Conservation (phyloP, 257 asterid genomes). For the Jasminum sambac region DNA sequence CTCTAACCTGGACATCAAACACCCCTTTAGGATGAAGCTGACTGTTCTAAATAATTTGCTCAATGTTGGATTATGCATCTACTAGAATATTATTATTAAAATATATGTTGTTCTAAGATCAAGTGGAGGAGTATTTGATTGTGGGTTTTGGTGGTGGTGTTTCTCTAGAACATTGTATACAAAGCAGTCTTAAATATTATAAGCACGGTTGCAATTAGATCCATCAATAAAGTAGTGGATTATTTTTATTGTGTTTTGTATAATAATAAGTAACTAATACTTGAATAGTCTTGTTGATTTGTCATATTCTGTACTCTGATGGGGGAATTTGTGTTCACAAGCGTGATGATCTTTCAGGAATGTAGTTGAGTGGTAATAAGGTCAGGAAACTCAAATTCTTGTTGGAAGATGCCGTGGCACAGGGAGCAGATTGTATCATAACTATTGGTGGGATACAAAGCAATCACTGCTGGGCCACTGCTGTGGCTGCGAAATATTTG, state of each 20-base stretch:
- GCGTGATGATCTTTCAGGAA: slow-evolving; percentile 98
- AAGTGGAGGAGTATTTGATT: not conserved
- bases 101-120: not conserved
- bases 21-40: not conserved
- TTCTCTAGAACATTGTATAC: not conserved
- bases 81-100: not conserved
- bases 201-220: not conserved
- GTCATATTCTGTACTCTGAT: slow-evolving; percentile 28
- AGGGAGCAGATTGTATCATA: slow-evolving; percentile 86
- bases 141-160: not conserved
- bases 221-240: slow-evolving; percentile 2
- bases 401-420: slow-evolving; percentile 89
- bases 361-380: slow-evolving; percentile 98
- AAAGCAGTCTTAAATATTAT: not conserved
- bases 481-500: slow-evolving; percentile 91
- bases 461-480: slow-evolving; percentile 97
- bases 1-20: not conserved
- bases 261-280: not conserved
- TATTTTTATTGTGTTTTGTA: not conserved
- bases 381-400: slow-evolving; percentile 95
- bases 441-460: slow-evolving; percentile 98
- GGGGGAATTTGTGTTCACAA: slow-evolving; percentile 33
- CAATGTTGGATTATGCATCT: not conserved
- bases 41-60: not conserved
- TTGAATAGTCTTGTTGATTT: not conserved